A percentile compares a stretch with the other conserved stretches of the same genome.
Evolutionary conservation across 1,284 basidiomycete genomes (phyloP).

Genomic region (Xanthoconium separans): DNA sequence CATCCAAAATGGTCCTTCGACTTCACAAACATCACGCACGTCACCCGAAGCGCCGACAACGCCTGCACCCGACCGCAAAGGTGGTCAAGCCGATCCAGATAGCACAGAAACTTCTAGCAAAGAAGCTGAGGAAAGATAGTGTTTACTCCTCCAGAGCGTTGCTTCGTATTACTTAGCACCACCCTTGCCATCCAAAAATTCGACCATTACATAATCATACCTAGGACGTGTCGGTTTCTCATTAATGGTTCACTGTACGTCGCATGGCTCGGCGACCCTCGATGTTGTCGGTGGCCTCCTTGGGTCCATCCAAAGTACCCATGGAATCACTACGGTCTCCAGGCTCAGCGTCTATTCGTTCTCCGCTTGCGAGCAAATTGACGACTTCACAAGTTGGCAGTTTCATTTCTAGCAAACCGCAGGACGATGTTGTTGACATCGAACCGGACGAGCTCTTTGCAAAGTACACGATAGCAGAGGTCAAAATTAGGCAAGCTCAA

Average conservation of each 20-base stretch:
- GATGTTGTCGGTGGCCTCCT: conserved; percentile 23
- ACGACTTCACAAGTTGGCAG: conserved; percentile 21
- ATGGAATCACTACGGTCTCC: conserved; percentile 8
- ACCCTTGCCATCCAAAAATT: background rate
- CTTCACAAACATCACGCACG: conserved; percentile 34
- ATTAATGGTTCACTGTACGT: background rate
- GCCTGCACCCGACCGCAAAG: conserved; percentile 36
- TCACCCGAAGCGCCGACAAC: conserved; percentile 38
- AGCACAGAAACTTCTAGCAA: conserved; percentile 16
- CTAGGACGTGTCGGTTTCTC: too few species aligned
- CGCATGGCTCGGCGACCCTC: conserved; percentile 37
- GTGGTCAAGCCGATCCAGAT: conserved; percentile 32
- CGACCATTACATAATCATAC: conserved; percentile 21
- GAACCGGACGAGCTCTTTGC: conserved; percentile 84
- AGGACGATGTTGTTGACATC: conserved; percentile 32
- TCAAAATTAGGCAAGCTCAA: conserved; percentile 69
- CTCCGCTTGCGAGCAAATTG: conserved; percentile 7
- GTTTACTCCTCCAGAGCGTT: conserved; percentile 5
- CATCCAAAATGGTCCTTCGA: conserved; percentile 38
- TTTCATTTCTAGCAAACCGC: conserved; percentile 19
- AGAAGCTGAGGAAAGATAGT: conserved; percentile 26
- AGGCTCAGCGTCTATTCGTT: conserved; percentile 1
- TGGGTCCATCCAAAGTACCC: conserved; percentile 19
- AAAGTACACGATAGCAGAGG: conserved; percentile 71
- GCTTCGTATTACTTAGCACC: conserved; percentile 1